Percentiles rank a stretch among this genome's conserved stretches.
Conservation (phyloP, 495 filamentous ascomycete species). For the Letharia columbiana region DNA sequence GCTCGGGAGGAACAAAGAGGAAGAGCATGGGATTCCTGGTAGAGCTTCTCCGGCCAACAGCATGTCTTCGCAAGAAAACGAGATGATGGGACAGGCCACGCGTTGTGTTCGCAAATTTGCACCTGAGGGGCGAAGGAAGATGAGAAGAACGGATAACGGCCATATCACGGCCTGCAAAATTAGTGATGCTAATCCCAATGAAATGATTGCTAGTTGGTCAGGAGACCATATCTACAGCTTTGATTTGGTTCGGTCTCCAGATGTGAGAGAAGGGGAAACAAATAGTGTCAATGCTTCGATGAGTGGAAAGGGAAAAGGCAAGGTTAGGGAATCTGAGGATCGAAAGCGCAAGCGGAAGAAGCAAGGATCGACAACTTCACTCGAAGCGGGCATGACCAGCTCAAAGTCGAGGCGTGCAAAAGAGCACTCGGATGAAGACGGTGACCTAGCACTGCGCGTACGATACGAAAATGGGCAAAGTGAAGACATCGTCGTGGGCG, state of each 20-base stretch:
- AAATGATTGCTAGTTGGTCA: slow-evolving; percentile 69
- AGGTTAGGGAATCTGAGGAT: slow-evolving; percentile 33
- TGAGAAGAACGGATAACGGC: slow-evolving; percentile 47
- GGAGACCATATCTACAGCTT: slow-evolving; percentile 70
- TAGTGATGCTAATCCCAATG: slow-evolving; percentile 66
- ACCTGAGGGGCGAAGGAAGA: slow-evolving; percentile 46
- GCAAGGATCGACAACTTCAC: slow-evolving; percentile 36
- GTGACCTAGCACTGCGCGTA: slow-evolving; percentile 42
- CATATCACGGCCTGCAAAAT: slow-evolving; percentile 77
- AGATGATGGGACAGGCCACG: slow-evolving; percentile 54
- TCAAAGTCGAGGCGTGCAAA: slow-evolving; percentile 36
- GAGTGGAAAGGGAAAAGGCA: slow-evolving; percentile 26
- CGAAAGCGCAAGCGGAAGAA: slow-evolving; percentile 53
- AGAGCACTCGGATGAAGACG: slow-evolving; percentile 27
- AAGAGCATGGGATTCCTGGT: slow-evolving; percentile 43
- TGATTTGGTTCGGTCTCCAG: slow-evolving; percentile 55
- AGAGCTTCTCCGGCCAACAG: slow-evolving; percentile 31
- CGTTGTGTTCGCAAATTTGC: slow-evolving; percentile 64
- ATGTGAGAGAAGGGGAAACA: slow-evolving; percentile 38
- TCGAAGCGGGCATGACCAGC: slow-evolving; percentile 36
- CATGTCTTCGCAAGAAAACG: slow-evolving; percentile 39
- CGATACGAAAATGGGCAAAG: slow-evolving; percentile 57
- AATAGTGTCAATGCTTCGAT: slow-evolving; percentile 18
- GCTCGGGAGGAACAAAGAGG: slow-evolving; percentile 51
- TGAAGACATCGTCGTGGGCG: slow-evolving; percentile 41